phyloP scores from a whole-genome alignment of 2,329 filamentous ascomycete species.

The Colletotrichum horii region DNA sequence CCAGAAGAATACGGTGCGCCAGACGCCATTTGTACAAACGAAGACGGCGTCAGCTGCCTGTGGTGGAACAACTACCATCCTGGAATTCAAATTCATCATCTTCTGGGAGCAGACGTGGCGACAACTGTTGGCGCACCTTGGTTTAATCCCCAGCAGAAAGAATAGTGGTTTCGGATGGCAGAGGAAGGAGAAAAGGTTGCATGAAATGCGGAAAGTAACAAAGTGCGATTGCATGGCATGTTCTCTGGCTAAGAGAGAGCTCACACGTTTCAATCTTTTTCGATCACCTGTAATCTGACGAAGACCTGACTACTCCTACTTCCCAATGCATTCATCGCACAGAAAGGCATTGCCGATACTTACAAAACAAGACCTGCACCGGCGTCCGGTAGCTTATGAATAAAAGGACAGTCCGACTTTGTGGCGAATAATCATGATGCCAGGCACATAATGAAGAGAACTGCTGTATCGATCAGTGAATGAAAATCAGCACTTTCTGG shows the following conservation, averaged over 20 bases:
- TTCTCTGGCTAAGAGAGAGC: background rate
- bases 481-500: no score
- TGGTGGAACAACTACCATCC: constrained; percentile 6
- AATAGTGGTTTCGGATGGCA: background rate
- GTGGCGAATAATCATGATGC: background rate
- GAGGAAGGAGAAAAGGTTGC: background rate
- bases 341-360: background rate
- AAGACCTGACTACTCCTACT: background rate
- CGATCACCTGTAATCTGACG: background rate
- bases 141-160: background rate
- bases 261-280: background rate
- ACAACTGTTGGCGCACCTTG: background rate
- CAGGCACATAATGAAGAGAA: no score
- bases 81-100: background rate
- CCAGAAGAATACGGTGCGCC: constrained; percentile 42
- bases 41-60: background rate
- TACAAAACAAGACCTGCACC: background rate
- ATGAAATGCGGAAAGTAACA: background rate
- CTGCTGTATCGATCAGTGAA: no score
- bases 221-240: background rate
- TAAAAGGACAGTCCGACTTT: background rate
- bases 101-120: background rate
- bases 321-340: background rate
- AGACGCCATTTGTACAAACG: background rate
- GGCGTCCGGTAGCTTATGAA: background rate